phyloP scores from a whole-genome alignment of 2,329 filamentous ascomycete species.

The Ceratocystis cubensis region DNA sequence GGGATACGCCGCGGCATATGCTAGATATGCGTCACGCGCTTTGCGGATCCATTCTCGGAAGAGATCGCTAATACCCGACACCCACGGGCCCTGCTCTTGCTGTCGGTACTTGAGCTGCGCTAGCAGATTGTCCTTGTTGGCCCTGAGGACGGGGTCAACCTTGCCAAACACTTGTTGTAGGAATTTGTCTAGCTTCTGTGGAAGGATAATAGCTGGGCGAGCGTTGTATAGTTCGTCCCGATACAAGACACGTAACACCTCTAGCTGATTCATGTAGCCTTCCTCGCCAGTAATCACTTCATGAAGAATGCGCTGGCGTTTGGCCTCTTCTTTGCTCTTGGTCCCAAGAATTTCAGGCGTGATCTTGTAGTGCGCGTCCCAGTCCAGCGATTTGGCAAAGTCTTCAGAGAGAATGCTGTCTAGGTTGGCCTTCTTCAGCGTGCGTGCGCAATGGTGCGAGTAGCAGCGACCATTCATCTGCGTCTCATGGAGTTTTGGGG shows the following conservation, averaged over 20 bases:
- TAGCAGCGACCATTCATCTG: slow-evolving; percentile 71
- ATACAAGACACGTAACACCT: slow-evolving; percentile 75
- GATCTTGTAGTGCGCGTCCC: slow-evolving; percentile 79
- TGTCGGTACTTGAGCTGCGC: slow-evolving; percentile 94
- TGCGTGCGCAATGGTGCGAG: slow-evolving; percentile 84
- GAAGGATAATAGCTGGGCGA: slow-evolving; percentile 68
- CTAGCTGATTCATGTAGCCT: slow-evolving; percentile 75
- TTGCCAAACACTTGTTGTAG: slow-evolving; percentile 79
- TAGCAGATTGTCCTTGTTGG: slow-evolving; percentile 85
- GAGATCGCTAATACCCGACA: slow-evolving; percentile 87
- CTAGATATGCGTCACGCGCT: slow-evolving; percentile 75
- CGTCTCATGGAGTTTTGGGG: slow-evolving; percentile 64
- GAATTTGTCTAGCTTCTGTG: slow-evolving; percentile 68
- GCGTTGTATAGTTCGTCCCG: slow-evolving; percentile 62
- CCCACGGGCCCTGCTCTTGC: slow-evolving; percentile 90
- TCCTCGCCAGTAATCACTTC: slow-evolving; percentile 93
- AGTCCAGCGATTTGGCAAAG: slow-evolving; percentile 58
- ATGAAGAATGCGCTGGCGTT: slow-evolving; percentile 86
- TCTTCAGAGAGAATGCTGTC: slow-evolving; percentile 59
- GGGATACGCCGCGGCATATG: slow-evolving; percentile 81
- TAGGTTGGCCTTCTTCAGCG: slow-evolving; percentile 85
- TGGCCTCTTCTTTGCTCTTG: slow-evolving; percentile 72
- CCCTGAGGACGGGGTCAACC: slow-evolving; percentile 72
- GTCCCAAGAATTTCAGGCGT: slow-evolving; percentile 62
- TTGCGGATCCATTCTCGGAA: slow-evolving; percentile 98